phyloP scores from a whole-genome alignment of 129 eudicot species.

The Arctium minus region DNA sequence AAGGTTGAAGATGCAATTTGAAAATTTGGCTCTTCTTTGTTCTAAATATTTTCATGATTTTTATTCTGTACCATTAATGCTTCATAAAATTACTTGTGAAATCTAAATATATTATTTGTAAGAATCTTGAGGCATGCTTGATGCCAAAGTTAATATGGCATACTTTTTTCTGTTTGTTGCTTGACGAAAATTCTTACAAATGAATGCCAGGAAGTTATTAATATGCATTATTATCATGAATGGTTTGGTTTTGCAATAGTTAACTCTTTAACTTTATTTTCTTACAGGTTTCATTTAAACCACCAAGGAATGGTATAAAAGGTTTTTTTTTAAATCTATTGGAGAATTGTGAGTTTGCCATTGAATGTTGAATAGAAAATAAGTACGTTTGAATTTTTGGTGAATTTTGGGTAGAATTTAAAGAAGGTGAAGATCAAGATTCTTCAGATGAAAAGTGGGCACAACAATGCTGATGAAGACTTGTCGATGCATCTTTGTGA shows the following conservation, averaged over 20 bases:
- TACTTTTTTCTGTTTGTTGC: not conserved
- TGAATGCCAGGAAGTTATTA: not conserved
- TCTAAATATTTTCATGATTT: too few relatives aligned
- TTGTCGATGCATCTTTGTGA: too few relatives aligned
- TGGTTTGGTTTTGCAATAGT: not conserved
- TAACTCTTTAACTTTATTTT: not conserved
- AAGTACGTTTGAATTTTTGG: too few relatives aligned
- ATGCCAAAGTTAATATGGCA: not conserved
- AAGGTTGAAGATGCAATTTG: too few relatives aligned
- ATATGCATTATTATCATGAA: too few relatives aligned
- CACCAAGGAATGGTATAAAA: constrained; percentile 45
- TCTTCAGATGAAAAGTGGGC: too few relatives aligned
- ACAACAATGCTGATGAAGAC: too few relatives aligned
- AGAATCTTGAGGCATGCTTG: not conserved
- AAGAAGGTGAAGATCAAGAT: too few relatives aligned
- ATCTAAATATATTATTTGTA: not conserved
- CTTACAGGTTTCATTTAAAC: constrained; percentile 69
- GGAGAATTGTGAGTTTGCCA: constrained; percentile 39
- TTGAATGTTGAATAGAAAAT: too few relatives aligned
- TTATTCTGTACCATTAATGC: not conserved
- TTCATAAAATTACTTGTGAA: not conserved
- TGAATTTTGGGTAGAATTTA: too few relatives aligned
- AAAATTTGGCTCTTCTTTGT: too few relatives aligned
- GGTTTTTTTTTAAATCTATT: constrained; percentile 64
- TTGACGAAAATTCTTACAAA: not conserved